A percentile compares a stretch with the other conserved stretches of the same genome.
These are phyloP conservation scores for Suhomyces anneliseae DNA, from an alignment of 1,139 yeast species.

Conservation along the genomic window DNA sequence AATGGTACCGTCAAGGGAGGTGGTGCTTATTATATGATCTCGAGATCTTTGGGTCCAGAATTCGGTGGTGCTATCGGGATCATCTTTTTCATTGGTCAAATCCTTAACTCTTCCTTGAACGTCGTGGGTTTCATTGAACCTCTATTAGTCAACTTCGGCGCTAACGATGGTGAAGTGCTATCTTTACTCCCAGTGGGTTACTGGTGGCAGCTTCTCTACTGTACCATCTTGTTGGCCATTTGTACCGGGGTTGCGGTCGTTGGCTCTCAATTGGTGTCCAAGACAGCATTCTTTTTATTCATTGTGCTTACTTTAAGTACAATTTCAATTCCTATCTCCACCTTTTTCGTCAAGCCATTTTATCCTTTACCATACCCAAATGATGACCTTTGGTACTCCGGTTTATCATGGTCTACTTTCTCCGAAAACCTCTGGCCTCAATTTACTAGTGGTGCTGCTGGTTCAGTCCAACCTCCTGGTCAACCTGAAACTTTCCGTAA, in stretches of 20 bases:
- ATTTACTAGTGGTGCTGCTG: conserved; percentile 90
- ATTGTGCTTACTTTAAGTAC: conserved; percentile 70
- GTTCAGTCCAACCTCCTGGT: conserved; percentile 62
- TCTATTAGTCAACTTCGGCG: conserved; percentile 63
- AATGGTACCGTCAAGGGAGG: conserved; percentile 85
- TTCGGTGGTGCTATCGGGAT: conserved; percentile 84
- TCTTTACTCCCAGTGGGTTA: conserved; percentile 54
- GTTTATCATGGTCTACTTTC: conserved; percentile 68
- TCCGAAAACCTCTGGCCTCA: conserved; percentile 68
- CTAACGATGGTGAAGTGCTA: conserved; percentile 54
- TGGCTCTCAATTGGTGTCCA: conserved; percentile 81
- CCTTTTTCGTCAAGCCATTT: conserved; percentile 59
- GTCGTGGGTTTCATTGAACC: conserved; percentile 83
- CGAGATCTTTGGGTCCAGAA: conserved; percentile 77
- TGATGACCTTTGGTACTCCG: conserved; percentile 60
- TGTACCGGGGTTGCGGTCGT: conserved; percentile 80
- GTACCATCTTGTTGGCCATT: conserved; percentile 61
- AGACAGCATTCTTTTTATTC: conserved; percentile 77
- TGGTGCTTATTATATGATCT: conserved; percentile 82
- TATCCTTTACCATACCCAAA: conserved; percentile 47
- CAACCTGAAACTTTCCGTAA: conserved; percentile 71
- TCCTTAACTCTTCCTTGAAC: conserved; percentile 70
- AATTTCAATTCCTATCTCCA: conserved; percentile 77
- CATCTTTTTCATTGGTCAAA: conserved; percentile 75
- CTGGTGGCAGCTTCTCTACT: conserved; percentile 59